Evolutionary conservation across 805 yeast species (phyloP), one percentile per base, ranked within the genome.

Genomic region (Candida manassasensis): DNA sequence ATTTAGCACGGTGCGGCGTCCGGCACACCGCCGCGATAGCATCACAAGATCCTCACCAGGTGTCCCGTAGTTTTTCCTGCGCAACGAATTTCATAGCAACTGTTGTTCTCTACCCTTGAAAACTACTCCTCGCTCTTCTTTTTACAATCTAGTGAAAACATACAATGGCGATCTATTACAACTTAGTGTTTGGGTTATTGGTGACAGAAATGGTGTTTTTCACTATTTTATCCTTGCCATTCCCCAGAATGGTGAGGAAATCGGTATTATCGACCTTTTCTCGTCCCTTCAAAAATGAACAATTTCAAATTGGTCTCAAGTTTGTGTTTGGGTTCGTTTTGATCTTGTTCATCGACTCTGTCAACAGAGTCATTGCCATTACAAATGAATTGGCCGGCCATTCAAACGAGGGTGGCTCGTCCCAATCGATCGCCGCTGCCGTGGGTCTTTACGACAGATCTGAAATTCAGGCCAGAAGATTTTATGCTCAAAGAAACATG

Each of bases 401-500:
- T 6, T 52, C 57, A 5, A 45, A 29, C 10, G 30, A 25, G 29
- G 29, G 34, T 3, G 43, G 49, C 4, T 48, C 50, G 6, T 27
- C 44, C 2, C 48, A 49, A 8, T 40, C 49, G 4, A 39, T 36
- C 9, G 42, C 38, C 14, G 42, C 38, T 14, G 46, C 47, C 26
- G 57, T 57, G 3, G 40, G 63, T 16, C 35, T 67, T 33, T 67
- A 66, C 40, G 90, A 84, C 49, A 72, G 96, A 40, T 66, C 87
- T 14, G 97, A 93, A 53, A 71, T 84, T 37, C 88, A 84, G 59
- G 93, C 96, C 15, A 77, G 96, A 61, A 76, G 88, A 53, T 93
- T 93, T 62, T 89, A 89, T 55, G 87, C 97, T 14, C 98, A 93
- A 67, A 79, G 99, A 67, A 93, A 93, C 69, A 78, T 88, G 81